These are phyloP conservation scores for Diaporthe humulicola DNA, from an alignment of 2,329 filamentous ascomycete species.

Conservation along the genomic window DNA sequence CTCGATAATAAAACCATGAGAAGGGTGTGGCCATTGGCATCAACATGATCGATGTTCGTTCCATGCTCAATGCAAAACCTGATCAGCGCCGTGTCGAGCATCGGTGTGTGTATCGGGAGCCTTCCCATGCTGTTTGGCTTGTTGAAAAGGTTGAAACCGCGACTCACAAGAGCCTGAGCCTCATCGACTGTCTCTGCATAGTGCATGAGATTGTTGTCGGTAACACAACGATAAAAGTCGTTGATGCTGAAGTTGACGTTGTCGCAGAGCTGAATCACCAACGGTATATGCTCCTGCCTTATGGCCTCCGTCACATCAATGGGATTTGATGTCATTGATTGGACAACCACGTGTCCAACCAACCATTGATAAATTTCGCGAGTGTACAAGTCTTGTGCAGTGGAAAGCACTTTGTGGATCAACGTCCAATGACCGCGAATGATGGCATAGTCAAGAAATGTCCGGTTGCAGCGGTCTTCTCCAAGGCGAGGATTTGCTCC, in stretches of 20 bases:
- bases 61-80: neutral
- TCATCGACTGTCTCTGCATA: neutral
- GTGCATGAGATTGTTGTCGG: conserved; percentile 4
- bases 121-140: neutral
- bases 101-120: neutral
- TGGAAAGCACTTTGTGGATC: neutral
- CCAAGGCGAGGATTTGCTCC: neutral
- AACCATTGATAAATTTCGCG: neutral
- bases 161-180: neutral
- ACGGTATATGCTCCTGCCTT: neutral
- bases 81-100: neutral
- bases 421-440: neutral
- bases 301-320: neutral
- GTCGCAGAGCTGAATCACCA: neutral
- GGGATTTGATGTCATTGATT: neutral
- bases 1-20: neutral
- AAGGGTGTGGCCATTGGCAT: neutral
- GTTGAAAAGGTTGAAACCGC: neutral
- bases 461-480: neutral
- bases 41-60: neutral
- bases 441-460: neutral
- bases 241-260: neutral
- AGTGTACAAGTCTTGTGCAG: neutral
- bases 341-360: neutral
- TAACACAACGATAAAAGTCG: neutral